phyloP scores from a whole-genome alignment of 495 filamentous ascomycete species.

The Hypoxylon cercidicola region DNA sequence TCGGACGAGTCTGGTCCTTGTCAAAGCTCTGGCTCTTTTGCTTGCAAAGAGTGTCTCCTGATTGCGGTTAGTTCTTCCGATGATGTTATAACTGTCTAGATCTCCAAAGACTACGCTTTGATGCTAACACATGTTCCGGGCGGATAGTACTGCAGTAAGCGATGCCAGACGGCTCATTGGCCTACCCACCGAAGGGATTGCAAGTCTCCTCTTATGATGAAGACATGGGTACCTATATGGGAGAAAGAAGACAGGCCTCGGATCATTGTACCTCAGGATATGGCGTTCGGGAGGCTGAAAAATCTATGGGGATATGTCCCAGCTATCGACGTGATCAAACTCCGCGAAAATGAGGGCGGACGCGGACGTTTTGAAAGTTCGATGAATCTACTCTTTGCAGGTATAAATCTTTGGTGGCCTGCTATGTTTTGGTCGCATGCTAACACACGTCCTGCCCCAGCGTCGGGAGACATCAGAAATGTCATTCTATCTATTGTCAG shows the following conservation, averaged over 20 bases:
- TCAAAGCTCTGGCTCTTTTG: slow-evolving; percentile 1
- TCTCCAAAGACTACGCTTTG: background rate
- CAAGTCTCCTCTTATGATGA: slow-evolving; percentile 45
- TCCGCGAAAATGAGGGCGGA: slow-evolving; percentile 58
- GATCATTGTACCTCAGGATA: slow-evolving; percentile 35
- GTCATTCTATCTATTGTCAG: slow-evolving; percentile 51
- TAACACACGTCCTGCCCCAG: slow-evolving; percentile 40
- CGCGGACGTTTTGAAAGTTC: slow-evolving; percentile 34
- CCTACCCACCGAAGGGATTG: slow-evolving; percentile 50
- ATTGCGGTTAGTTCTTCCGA: slow-evolving; percentile 8
- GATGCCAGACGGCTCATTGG: slow-evolving; percentile 51
- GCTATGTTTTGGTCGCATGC: too few relatives aligned
- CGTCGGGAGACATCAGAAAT: slow-evolving; percentile 60
- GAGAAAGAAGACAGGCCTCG: too few relatives aligned
- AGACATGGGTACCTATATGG: slow-evolving; percentile 44
- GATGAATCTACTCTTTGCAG: slow-evolving; percentile 53
- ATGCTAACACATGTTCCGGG: background rate
- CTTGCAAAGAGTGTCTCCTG: slow-evolving; percentile 15
- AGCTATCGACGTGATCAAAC: slow-evolving; percentile 55
- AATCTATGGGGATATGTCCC: slow-evolving; percentile 56
- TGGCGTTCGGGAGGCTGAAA: too few relatives aligned
- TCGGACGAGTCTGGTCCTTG: background rate
- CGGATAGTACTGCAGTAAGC: slow-evolving; percentile 50
- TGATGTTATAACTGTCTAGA: background rate
- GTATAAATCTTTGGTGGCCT: slow-evolving; percentile 30